A percentile compares a stretch with the other conserved stretches of the same genome.
These are phyloP conservation scores for Porphyra umbilicalis DNA, from an alignment of 31 red algal species.

Conservation along the genomic window DNA sequence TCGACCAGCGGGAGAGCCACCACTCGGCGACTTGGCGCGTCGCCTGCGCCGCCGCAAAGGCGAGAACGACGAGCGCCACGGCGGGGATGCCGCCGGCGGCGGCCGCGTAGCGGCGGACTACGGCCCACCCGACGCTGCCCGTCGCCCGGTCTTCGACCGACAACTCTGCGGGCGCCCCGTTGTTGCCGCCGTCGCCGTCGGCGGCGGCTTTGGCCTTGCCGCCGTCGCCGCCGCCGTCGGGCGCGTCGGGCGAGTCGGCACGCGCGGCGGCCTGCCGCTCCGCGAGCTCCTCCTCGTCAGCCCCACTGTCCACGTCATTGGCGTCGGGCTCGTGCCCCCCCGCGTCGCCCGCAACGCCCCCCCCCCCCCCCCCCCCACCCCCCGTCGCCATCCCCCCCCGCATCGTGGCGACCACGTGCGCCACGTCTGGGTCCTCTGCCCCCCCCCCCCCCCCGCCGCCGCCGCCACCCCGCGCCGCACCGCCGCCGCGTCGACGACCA, in stretches of 20 bases:
- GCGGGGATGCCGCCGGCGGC: slow-evolving; percentile 31
- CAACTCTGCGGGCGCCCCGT: neutral
- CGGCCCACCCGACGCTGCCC: slow-evolving; percentile 19
- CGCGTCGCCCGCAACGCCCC: neutral
- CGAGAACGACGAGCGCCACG: slow-evolving; percentile 1
- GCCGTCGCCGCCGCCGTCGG: neutral
- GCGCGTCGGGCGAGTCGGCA: neutral
- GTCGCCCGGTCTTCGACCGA: slow-evolving; percentile 43
- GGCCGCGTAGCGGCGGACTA: slow-evolving; percentile 36
- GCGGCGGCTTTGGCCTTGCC: neutral
- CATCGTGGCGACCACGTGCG: neutral
- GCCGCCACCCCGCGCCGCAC: neutral
- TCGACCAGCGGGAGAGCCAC: slow-evolving; percentile 51
- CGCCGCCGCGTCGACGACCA: neutral
- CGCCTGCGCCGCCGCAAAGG: slow-evolving; percentile 28
- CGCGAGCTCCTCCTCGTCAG: neutral
- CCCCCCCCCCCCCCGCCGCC: neutral
- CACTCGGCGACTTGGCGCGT: slow-evolving; percentile 28
- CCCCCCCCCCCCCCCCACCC: neutral
- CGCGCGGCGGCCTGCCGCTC: neutral
- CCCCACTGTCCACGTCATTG: neutral
- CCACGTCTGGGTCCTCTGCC: neutral
- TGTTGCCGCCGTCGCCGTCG: neutral
- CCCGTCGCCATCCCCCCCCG: neutral
- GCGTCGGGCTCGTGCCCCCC: neutral